phyloP scores from a whole-genome alignment of 2,329 filamentous ascomycete species.

The Bisporella sp. region DNA sequence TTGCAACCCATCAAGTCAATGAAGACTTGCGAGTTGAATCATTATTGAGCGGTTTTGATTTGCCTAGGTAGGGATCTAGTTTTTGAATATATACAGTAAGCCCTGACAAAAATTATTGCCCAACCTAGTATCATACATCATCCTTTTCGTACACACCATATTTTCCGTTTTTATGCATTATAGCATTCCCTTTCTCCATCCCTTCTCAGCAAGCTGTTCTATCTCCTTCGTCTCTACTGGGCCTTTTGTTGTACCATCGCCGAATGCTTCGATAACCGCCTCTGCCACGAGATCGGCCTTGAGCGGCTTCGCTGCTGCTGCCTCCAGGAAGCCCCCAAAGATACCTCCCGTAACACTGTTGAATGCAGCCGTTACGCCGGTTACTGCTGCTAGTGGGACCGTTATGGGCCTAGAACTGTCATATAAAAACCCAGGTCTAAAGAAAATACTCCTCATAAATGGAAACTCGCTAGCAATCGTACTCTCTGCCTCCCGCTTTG shows the following conservation, averaged over 20 bases:
- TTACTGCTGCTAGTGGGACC: slow-evolving; percentile 73
- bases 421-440: slow-evolving; percentile 84
- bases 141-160: too few relatives aligned
- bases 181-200: slow-evolving; percentile 88
- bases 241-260: slow-evolving; percentile 65
- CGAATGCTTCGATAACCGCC: slow-evolving; percentile 81
- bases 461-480: slow-evolving; percentile 68
- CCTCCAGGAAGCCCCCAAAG: slow-evolving; percentile 70
- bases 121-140: too few relatives aligned
- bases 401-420: slow-evolving; percentile 77
- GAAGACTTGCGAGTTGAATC: too few relatives aligned
- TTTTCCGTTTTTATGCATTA: slow-evolving; percentile 29
- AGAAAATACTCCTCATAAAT: slow-evolving; percentile 69
- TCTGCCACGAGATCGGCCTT: slow-evolving; percentile 84
- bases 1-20: too few relatives aligned
- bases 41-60: too few relatives aligned
- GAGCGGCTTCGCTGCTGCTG: slow-evolving; percentile 77
- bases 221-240: slow-evolving; percentile 74
- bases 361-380: slow-evolving; percentile 66
- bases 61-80: too few relatives aligned
- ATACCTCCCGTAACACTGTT: slow-evolving; percentile 73
- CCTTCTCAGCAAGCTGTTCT: slow-evolving; percentile 70
- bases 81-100: too few relatives aligned
- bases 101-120: too few relatives aligned
- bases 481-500: slow-evolving; percentile 84